Evolutionary conservation across 2,329 filamentous ascomycete genomes (phyloP).

Genomic region (Pestalotiopsis sp.): DNA sequence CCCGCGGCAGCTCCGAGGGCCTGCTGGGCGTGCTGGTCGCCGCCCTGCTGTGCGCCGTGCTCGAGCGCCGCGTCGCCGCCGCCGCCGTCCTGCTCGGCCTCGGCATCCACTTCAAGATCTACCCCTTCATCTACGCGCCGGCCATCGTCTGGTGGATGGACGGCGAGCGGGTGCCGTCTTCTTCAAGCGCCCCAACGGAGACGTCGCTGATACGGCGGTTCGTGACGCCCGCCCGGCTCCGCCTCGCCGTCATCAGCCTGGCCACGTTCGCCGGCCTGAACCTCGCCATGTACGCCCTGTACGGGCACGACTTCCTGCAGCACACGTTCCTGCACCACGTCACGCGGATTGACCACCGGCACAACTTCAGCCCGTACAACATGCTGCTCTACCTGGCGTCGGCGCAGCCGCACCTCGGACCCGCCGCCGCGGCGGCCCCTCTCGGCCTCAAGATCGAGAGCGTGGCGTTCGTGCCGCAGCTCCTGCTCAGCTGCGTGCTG

Average conservation of each 20-base stretch:
- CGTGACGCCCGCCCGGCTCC: constrained; percentile 56
- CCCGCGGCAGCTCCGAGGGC: constrained; percentile 90
- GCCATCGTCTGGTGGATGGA: constrained; percentile 84
- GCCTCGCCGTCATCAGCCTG: constrained; percentile 67
- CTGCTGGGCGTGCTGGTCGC: constrained; percentile 84
- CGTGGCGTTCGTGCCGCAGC: constrained; percentile 85
- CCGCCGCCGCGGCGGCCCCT: constrained; percentile 7
- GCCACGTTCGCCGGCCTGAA: constrained; percentile 77
- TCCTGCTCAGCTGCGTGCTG: constrained; percentile 76
- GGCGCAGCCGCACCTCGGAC: constrained; percentile 44
- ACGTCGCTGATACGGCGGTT: constrained; percentile 41
- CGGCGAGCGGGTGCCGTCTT: constrained; percentile 44
- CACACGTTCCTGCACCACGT: constrained; percentile 95
- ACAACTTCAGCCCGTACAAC: constrained; percentile 98
- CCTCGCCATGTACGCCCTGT: constrained; percentile 75
- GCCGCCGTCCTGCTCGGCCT: constrained; percentile 80
- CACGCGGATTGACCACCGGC: constrained; percentile 90
- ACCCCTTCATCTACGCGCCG: constrained; percentile 92
- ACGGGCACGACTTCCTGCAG: constrained; percentile 79
- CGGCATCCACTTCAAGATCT: constrained; percentile 96
- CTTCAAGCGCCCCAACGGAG: constrained; percentile 16
- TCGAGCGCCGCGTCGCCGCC: constrained; percentile 62
- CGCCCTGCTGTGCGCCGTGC: constrained; percentile 80
- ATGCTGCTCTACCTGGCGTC: constrained; percentile 87
- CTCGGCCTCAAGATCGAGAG: constrained; percentile 63